Percentiles rank a stretch among this genome's conserved stretches.
phyloP scores from a whole-genome alignment of 2,329 filamentous ascomycete species.

The Ilyonectria robusta region DNA sequence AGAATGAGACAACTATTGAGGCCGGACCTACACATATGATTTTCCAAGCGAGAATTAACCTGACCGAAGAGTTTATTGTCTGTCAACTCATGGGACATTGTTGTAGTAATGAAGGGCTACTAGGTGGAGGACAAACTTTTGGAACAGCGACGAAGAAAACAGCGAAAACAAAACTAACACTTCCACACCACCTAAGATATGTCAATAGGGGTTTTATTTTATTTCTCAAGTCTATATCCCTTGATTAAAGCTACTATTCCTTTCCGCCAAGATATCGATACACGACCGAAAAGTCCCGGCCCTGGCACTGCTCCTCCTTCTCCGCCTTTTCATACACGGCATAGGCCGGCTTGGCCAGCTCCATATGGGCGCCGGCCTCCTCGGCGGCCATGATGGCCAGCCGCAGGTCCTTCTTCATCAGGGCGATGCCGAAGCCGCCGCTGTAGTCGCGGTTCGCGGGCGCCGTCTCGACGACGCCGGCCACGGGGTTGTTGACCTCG shows the following conservation, averaged over 20 bases:
- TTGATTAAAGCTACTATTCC: constrained; percentile 50
- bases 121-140: no score
- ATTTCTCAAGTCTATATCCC: neutral
- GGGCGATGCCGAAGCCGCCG: constrained; percentile 81
- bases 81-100: no score
- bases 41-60: neutral
- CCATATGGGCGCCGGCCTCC: constrained; percentile 76
- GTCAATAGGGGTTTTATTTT: neutral
- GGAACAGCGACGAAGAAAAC: neutral
- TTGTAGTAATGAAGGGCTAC: no score
- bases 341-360: constrained; percentile 73
- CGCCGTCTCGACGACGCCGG: constrained; percentile 82
- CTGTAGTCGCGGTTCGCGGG: constrained; percentile 83
- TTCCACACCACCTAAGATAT: neutral
- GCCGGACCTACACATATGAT: constrained; percentile 3
- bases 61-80: no score
- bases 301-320: constrained; percentile 71
- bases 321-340: constrained; percentile 79
- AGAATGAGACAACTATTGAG: constrained; percentile 18
- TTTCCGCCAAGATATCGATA: constrained; percentile 78
- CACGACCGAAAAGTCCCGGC: constrained; percentile 86
- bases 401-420: constrained; percentile 86
- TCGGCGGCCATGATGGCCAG: constrained; percentile 80
- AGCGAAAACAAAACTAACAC: neutral
- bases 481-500: constrained; percentile 95